phyloP scores from a whole-genome alignment of 73 alveolate species.

The Paramecium biaurelia region DNA sequence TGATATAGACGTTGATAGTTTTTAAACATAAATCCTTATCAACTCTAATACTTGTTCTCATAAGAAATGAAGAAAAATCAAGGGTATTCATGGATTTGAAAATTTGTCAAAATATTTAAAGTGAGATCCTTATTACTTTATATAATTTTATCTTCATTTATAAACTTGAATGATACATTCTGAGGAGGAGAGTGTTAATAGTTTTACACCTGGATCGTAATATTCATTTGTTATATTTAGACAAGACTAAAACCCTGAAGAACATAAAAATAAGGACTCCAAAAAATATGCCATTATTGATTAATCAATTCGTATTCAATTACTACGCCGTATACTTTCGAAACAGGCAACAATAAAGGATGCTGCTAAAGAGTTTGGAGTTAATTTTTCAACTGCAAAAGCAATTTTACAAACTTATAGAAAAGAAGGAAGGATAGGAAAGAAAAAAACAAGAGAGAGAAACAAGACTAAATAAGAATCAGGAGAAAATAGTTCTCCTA shows the following conservation, averaged over 20 bases:
- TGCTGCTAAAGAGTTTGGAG: constrained; percentile 64
- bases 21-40: neutral
- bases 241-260: neutral
- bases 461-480: neutral
- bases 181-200: neutral
- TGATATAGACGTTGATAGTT: neutral
- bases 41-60: neutral
- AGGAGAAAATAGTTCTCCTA: neutral
- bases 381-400: constrained; percentile 63
- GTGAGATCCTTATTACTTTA: neutral
- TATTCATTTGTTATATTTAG: neutral
- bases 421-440: constrained; percentile 64
- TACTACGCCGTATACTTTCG: constrained; percentile 10
- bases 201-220: constrained; percentile 26
- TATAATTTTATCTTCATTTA: neutral
- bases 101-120: neutral
- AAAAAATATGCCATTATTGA: constrained; percentile 34
- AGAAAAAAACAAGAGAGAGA: constrained; percentile 61
- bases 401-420: constrained; percentile 59
- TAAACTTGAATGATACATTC: neutral
- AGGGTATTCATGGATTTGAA: neutral
- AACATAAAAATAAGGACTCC: neutral
- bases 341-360: constrained; percentile 58
- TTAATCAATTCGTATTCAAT: neutral
- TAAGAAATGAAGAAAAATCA: neutral